Evolutionary conservation across 106 monocot species (phyloP).

Genomic region (Cymbidium sinense): DNA sequence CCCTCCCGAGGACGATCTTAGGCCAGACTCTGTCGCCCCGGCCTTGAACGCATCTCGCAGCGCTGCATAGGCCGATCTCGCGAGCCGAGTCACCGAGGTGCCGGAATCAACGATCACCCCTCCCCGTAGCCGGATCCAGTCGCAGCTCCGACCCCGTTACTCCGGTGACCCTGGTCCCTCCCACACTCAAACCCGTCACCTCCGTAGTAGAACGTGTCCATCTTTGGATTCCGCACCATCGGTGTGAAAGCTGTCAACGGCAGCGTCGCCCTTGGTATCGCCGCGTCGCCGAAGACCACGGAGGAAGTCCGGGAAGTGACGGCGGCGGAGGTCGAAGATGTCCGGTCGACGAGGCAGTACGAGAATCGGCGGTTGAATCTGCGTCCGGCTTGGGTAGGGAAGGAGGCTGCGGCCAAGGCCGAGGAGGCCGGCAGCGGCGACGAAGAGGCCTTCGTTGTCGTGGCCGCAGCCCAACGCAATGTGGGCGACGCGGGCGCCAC

Average conservation of each 20-base stretch:
- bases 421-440: slow-evolving; percentile 61
- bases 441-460: slow-evolving; percentile 74
- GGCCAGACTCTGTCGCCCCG: slow-evolving; percentile 30
- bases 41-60: slow-evolving; percentile 67
- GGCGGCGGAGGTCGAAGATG: slow-evolving; percentile 14
- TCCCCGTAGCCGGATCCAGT: slow-evolving; percentile 56
- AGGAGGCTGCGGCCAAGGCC: slow-evolving; percentile 77
- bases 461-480: slow-evolving; percentile 73
- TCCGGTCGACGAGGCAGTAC: slow-evolving; percentile 74
- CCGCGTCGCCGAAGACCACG: slow-evolving; percentile 51
- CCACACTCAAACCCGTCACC: slow-evolving; percentile 61
- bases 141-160: slow-evolving; percentile 24
- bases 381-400: slow-evolving; percentile 48
- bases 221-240: slow-evolving; percentile 51
- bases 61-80: slow-evolving; percentile 47
- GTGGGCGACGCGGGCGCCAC: slow-evolving; percentile 23
- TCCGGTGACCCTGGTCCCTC: slow-evolving; percentile 51
- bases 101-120: slow-evolving; percentile 92
- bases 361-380: slow-evolving; percentile 55
- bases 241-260: slow-evolving; percentile 42
- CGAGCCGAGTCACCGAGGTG: slow-evolving; percentile 71
- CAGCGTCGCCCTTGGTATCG: slow-evolving; percentile 15
- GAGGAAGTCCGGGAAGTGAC: slow-evolving; percentile 23
- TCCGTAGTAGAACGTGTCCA: slow-evolving; percentile 82
- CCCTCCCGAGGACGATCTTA: slow-evolving; percentile 38